These are phyloP conservation scores for Ogataea allantospora DNA, from an alignment of 805 yeast species.

Conservation along the genomic window DNA sequence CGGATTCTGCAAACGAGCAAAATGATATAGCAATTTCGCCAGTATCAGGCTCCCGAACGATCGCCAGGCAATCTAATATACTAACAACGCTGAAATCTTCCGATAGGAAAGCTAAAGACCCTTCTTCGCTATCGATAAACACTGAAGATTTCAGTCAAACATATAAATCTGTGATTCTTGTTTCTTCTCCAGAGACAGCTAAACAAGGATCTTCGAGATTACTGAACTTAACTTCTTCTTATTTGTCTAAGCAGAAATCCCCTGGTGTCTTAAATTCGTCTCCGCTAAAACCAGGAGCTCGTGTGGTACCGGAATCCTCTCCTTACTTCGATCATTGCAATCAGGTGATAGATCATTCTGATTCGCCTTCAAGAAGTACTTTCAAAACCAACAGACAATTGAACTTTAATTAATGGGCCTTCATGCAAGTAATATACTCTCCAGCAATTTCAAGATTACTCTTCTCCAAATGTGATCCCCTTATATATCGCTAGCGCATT, in stretches of 20 bases:
- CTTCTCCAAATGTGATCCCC: slow-evolving; percentile 67
- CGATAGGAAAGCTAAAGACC: too few species aligned
- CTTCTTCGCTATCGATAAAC: too few species aligned
- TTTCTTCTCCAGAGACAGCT: background rate
- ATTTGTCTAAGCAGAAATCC: background rate
- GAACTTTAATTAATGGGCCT: slow-evolving; percentile 15
- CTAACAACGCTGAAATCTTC: too few species aligned
- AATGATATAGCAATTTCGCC: background rate
- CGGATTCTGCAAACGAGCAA: background rate
- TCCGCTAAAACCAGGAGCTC: slow-evolving; percentile 34
- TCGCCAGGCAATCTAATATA: too few species aligned
- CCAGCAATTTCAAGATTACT: background rate
- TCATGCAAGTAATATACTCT: background rate
- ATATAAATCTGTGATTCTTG: background rate
- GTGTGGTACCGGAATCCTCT: slow-evolving; percentile 34
- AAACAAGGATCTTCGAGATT: background rate
- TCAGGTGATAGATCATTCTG: background rate
- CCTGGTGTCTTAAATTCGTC: slow-evolving; percentile 19
- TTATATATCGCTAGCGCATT: slow-evolving; percentile 52
- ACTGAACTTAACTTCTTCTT: background rate
- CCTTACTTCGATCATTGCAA: slow-evolving; percentile 34
- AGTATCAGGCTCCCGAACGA: too few species aligned
- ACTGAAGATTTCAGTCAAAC: too few species aligned
- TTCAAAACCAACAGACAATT: slow-evolving; percentile 22
- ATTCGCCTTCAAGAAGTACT: background rate